Evolutionary conservation across 2,329 filamentous ascomycete species (phyloP).

Genomic region (Epichloe sp.): DNA sequence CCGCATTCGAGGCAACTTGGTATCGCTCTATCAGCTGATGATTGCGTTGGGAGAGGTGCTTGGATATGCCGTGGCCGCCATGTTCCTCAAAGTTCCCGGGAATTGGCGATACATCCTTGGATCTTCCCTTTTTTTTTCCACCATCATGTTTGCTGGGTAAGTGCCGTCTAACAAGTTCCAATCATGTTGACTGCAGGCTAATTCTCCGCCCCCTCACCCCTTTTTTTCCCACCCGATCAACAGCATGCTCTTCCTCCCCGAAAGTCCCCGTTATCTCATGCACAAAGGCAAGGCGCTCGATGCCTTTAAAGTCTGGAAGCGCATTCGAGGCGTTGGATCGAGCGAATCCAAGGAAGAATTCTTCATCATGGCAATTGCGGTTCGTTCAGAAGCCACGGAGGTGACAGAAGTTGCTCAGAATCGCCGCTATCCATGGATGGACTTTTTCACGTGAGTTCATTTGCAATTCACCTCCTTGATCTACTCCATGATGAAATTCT

Average conservation of each 20-base stretch:
- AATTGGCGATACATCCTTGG: constrained; percentile 66
- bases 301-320: constrained; percentile 55
- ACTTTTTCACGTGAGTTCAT: constrained; percentile 47
- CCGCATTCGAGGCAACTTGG: constrained; percentile 55
- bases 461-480: not conserved
- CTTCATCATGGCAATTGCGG: constrained; percentile 55
- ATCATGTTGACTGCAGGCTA: not conserved
- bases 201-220: too few species aligned
- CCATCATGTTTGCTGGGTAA: constrained; percentile 24
- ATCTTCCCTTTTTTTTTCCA: constrained; percentile 55
- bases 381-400: constrained; percentile 41
- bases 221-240: constrained; percentile 34
- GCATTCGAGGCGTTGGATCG: constrained; percentile 48
- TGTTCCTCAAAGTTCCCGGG: constrained; percentile 55
- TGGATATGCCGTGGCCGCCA: constrained; percentile 59
- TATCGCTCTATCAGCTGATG: constrained; percentile 63
- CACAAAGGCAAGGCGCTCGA: constrained; percentile 40
- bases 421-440: constrained; percentile 53
- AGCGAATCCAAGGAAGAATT: constrained; percentile 54
- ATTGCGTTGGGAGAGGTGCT: constrained; percentile 64
- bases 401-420: constrained; percentile 37
- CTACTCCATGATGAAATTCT: not conserved
- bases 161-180: not conserved
- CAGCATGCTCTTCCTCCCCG: constrained; percentile 60
- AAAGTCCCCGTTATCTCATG: constrained; percentile 56